Conservation (phyloP, 805 yeast genomes). For the Lipomyces yamanashiensis region DNA sequence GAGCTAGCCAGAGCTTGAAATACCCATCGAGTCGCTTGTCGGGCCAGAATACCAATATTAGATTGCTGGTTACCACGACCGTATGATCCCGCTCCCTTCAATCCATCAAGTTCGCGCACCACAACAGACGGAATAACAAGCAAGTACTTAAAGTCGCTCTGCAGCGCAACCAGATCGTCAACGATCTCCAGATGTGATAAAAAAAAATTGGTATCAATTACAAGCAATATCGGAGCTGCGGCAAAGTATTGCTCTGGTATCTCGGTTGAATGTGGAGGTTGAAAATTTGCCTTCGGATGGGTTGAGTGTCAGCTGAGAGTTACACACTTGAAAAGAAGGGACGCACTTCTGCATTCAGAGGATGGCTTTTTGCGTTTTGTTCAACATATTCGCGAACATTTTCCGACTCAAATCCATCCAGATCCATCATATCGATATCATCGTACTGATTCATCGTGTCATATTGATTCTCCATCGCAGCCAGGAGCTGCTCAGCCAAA, state of each 20-base stretch:
- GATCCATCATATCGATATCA: conserved; percentile 23
- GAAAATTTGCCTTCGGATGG: neutral
- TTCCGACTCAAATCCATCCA: conserved; percentile 11
- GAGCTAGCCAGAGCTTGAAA: conserved; percentile 60
- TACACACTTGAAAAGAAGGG: too few species aligned
- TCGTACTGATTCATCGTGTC: neutral
- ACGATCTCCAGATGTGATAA: conserved; percentile 67
- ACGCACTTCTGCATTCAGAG: too few species aligned
- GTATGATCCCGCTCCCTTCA: conserved; percentile 55
- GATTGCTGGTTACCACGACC: conserved; percentile 13
- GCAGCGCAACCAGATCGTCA: conserved; percentile 54
- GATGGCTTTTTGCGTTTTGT: too few species aligned
- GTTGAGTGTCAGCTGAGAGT: neutral
- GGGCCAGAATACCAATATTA: conserved; percentile 61
- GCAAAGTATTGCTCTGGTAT: conserved; percentile 1
- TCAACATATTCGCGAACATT: conserved; percentile 2
- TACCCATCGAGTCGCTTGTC: conserved; percentile 81
- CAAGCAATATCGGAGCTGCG: conserved; percentile 39
- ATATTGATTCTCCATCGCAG: neutral
- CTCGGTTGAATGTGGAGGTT: neutral
- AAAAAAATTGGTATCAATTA: conserved; percentile 84
- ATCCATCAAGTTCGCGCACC: conserved; percentile 78
- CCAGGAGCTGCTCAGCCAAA: neutral
- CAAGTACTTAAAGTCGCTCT: conserved; percentile 50
- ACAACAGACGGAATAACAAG: conserved; percentile 75